Percentiles rank a stretch among this genome's conserved stretches.
Conservation (phyloP, 352 stramenopile species). For the Globisporangium lucens region DNA sequence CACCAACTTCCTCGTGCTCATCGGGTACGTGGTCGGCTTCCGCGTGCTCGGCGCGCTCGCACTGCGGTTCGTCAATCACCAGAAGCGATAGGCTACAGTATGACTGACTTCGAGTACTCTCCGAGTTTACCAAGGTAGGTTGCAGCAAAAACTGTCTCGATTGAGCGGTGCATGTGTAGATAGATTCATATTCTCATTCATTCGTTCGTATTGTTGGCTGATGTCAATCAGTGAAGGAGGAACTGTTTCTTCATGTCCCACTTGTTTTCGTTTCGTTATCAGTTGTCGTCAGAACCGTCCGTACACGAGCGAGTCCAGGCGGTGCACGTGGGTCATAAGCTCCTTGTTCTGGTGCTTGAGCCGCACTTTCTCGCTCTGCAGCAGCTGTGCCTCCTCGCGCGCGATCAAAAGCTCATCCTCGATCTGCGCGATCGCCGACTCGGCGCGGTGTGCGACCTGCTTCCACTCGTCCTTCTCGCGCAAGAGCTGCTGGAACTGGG, state of each 20-base stretch:
- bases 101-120: background rate
- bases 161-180: too few relatives aligned
- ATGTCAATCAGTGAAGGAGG: too few relatives aligned
- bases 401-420: conserved; percentile 63
- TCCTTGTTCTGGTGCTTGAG: conserved; percentile 75
- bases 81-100: background rate
- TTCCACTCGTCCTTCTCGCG: conserved; percentile 60
- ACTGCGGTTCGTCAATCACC: background rate
- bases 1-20: too few relatives aligned
- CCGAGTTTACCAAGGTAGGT: background rate
- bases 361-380: conserved; percentile 47
- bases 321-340: conserved; percentile 65
- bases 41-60: too few relatives aligned
- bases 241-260: too few relatives aligned
- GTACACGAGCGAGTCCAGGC: conserved; percentile 74
- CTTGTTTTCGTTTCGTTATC: too few relatives aligned
- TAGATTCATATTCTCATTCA: too few relatives aligned
- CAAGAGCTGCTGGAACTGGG: conserved; percentile 35
- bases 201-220: background rate
- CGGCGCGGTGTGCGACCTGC: conserved; percentile 29
- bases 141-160: background rate
- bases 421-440: conserved; percentile 42
- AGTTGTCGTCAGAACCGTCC: conserved; percentile 48
- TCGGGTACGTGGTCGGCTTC: too few relatives aligned
- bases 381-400: conserved; percentile 59